Evolutionary conservation across 768 basidiomycete species (phyloP), one percentile per base, ranked within the genome.

Genomic region (Suillus spraguei): DNA sequence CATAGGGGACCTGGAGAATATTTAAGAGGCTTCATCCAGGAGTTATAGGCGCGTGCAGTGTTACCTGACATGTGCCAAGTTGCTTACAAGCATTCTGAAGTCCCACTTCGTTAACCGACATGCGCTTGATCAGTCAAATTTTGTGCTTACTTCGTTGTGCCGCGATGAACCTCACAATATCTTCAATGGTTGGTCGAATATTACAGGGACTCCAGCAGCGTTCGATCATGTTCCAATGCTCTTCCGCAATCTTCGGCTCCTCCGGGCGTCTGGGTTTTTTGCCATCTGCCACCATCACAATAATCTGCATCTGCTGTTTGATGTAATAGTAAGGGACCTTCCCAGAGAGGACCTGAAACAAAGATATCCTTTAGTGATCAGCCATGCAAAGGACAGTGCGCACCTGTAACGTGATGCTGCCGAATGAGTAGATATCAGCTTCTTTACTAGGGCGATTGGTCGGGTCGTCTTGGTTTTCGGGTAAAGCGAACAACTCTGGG

Each of bases 401-500:
- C 55, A 58, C 55, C 33, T 64, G 63, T 8, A 64, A 39, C 60
- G 55, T 63, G 17, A 81, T 76, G 64, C 79, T 79, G 28, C 63
- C 63, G 8, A 64, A 64, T 16, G 63, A 64, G 41, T 64, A 64
- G 14, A 64, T 9, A 35, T 64, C 63, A 17, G 50, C 24, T 42
- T 49, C 42, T n/a, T 35, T 63, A 35, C 41, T 64, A 14, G 50
- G 49, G 61, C 62, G 61, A 35, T 46, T 46, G 11, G 20, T 14
- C 16, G 22, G 22, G 39, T 6, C n/a, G 60, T 79, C 76, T 24
- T 70, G 69, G 22, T n/a, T 28, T 17, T 63, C 36, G 4, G 44
- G 38, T 14, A 35, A 9, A n/a, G 32, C 24, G 42, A 64, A 81
- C 1, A 82, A 67, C 24, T 75, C 66, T 3, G 80, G 69, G 50